Conservation (phyloP, 768 basidiomycete genomes). For the Tephrocybe sp. region DNA sequence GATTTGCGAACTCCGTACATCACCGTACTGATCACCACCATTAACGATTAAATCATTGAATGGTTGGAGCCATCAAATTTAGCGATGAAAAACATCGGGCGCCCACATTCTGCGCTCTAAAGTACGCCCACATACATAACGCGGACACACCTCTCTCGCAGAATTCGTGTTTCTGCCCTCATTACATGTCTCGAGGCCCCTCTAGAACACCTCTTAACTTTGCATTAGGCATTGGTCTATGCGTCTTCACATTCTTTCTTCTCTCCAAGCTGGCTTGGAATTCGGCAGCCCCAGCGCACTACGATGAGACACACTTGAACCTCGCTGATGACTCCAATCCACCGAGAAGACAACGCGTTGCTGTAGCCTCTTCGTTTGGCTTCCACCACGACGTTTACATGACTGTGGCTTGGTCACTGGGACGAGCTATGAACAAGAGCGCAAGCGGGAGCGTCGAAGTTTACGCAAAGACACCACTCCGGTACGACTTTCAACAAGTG, state of each 20-base stretch:
- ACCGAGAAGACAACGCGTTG: constrained; percentile 25
- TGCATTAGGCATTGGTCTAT: constrained; percentile 1
- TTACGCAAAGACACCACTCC: constrained; percentile 28
- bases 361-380: constrained; percentile 31
- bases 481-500: constrained; percentile 28
- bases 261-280: constrained; percentile 1
- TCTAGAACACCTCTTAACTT: not conserved
- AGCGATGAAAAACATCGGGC: no score
- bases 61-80: no score
- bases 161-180: no score
- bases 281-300: not conserved
- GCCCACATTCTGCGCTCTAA: no score
- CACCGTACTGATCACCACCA: no score
- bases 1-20: no score
- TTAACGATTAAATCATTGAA: no score
- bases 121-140: no score
- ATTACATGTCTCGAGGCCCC: not conserved
- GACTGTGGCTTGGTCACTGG: constrained; percentile 30
- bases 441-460: constrained; percentile 23
- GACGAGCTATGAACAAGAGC: constrained; percentile 23
- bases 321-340: not conserved
- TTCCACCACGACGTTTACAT: constrained; percentile 38
- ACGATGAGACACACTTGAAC: not conserved
- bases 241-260: constrained; percentile 4
- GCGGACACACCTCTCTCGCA: no score